Base-by-base conservation (phyloP, 805 yeast genomes). In the Pichia scutulata region DNA sequence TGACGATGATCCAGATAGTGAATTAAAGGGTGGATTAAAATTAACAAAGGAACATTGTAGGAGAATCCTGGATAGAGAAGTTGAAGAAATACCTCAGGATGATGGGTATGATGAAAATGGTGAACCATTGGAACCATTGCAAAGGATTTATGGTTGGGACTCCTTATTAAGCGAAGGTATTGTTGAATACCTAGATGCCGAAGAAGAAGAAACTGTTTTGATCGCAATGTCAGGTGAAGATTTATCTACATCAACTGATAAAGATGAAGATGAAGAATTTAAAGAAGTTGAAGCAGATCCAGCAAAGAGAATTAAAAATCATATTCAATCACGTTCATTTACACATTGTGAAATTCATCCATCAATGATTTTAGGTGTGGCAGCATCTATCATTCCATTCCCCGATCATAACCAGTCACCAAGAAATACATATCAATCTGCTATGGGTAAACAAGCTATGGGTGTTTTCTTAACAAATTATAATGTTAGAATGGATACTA, bases 391-490 rank as follows among this genome's bases (percentile, higher is more conserved):
- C 66, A 93, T 93, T 77, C 99, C 99, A 19, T 93, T 93, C 86
- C 99, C 99, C 14, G 99, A 93, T 72, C 99, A 93, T 70, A 93
- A 93, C 70, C 99, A 93, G 75, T 90, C 97, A 53, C 99, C 99
- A 53, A 92, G 99, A 82, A 93, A 93, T 67, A 93, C 99, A 4
- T 93, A 93, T 70, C 99, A 93, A 74, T 90, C 97, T 67, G 99
- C 99, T 56, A 93, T 93, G 99, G 99, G 99, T 81, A 93, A 93
- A 71, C 99, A 93, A 73, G 99, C 99, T 51, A 93, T 93, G 99
- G 99, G 99, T 66, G 98, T 93, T 10, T 92, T 87, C 69, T 77
- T 92, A 62, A 93, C 99, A 5, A 93, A 93, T 65, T 93, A 92
- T 69, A 80, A 84, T 52, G 96, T 92, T 48, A 87, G 99, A 72